Evolutionary conservation across 768 basidiomycete genomes (phyloP), one percentile per base, ranked within the genome.

Genomic region (Krasilnikovozyma curviuscula): DNA sequence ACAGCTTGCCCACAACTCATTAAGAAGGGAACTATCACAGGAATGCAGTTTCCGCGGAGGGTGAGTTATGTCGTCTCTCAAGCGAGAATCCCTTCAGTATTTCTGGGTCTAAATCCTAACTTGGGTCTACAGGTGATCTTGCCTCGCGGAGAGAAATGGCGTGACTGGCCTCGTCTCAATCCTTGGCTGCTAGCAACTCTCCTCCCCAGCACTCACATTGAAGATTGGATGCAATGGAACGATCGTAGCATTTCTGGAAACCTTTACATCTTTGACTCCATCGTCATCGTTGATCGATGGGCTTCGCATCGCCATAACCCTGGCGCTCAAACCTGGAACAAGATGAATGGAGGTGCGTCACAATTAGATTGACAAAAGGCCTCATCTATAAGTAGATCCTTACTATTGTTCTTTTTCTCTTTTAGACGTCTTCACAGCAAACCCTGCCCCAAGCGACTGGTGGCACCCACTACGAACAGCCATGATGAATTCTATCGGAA

Each of bases 231-330:
- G 28, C 50, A 52, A 25, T 52, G 50, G 50, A 46, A 46, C 33
- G 50, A 52, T 19, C 50, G 50, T 19, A 27, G 40, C 18, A 25
- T 21, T 8, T 47, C 45, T 4, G 46, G 34, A 13, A 52, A 52
- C 33, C 46, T 52, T n/a, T 52, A 52, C 29, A 28, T 52, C 30
- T 52, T 52, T 30, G 50, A 52, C 45, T 24, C 42, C 45, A 43
- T 52, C 24, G 50, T 52, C 40, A 40, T 52, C 28, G 39, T 52
- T n/a, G 50, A 52, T 29, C 50, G 50, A 16, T 52, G 50, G 50
- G 50, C 50, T 0, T 52, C 50, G 13, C 50, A 52, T 27, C 45
- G 50, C 25, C 50, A 52, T 35, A 52, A 52, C 40, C 50, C 50
- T 1, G 48, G 45, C 3, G 31, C 50, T 6, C 18, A 34, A 14